Percentiles rank a stretch among this genome's conserved stretches.
Conservation (phyloP, 805 yeast genomes). For the Yarrowia bubula region DNA sequence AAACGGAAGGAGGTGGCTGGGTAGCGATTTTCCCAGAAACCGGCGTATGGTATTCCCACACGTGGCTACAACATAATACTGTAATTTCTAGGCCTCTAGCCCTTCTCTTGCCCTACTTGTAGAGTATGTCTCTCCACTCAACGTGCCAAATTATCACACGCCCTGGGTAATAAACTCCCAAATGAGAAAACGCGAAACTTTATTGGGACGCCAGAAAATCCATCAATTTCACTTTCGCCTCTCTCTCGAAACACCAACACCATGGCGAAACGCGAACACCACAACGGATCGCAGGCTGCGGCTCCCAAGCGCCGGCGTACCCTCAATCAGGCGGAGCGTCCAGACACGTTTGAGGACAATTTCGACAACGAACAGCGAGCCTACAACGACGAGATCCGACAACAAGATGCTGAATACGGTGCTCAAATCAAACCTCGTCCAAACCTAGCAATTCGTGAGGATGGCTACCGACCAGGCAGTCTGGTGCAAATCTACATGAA, state of each 20-base stretch:
- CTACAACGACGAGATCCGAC: conserved; percentile 1
- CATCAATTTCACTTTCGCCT: too few relatives aligned
- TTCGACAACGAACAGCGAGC: not conserved
- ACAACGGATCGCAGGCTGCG: not conserved
- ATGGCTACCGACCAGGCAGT: conserved; percentile 48
- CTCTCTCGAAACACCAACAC: not conserved
- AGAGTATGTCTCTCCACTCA: too few relatives aligned
- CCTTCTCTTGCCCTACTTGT: not conserved
- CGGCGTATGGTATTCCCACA: too few relatives aligned
- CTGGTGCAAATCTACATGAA: conserved; percentile 51
- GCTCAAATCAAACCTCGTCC: not conserved
- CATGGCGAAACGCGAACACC: conserved; percentile 2
- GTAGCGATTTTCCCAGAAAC: too few relatives aligned
- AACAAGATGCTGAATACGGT: not conserved
- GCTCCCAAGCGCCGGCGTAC: not conserved
- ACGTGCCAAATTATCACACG: not conserved
- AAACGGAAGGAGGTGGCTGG: conserved; percentile 3
- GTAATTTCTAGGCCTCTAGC: too few relatives aligned
- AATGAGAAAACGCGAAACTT: conserved; percentile 8
- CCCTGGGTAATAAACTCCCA: not conserved
- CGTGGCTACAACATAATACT: too few relatives aligned
- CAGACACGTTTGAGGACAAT: not conserved
- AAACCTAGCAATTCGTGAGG: not conserved
- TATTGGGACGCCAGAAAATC: not conserved
- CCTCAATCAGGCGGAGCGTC: not conserved